Evolutionary conservation across 1,139 yeast genomes (phyloP).

Genomic region (Protomyces pachydermus): DNA sequence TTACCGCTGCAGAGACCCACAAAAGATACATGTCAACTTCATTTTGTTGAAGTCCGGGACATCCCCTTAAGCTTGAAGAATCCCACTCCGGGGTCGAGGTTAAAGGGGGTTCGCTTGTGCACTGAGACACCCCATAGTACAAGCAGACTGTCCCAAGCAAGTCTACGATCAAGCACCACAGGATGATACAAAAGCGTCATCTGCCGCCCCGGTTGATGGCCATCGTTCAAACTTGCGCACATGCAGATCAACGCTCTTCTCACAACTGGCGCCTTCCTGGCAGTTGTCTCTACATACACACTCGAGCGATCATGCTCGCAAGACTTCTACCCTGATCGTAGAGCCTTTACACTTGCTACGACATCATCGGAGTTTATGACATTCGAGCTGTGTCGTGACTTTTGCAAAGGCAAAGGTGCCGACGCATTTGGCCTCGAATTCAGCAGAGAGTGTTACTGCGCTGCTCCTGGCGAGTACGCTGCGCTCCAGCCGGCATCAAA

Average conservation of each 20-base stretch:
- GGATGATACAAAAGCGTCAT: too few species aligned
- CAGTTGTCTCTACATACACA: neutral
- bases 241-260: neutral
- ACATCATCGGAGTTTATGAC: neutral
- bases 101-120: too few species aligned
- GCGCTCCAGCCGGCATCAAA: neutral
- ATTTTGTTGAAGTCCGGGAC: too few species aligned
- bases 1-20: too few species aligned
- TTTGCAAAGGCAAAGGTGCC: neutral
- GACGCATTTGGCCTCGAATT: neutral
- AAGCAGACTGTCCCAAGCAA: too few species aligned
- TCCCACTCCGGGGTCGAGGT: too few species aligned
- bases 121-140: too few species aligned
- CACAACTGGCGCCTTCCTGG: neutral
- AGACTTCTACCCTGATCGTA: neutral
- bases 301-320: neutral
- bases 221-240: too few species aligned
- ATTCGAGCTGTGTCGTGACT: neutral
- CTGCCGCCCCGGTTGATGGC: too few species aligned
- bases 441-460: neutral
- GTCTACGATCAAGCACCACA: too few species aligned
- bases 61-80: too few species aligned
- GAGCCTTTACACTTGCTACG: neutral
- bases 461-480: neutral
- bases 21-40: too few species aligned